Evolutionary conservation across 2,329 filamentous ascomycete genomes (phyloP), one percentile per base, ranked within the genome.

Genomic region (Penicillium sp.): DNA sequence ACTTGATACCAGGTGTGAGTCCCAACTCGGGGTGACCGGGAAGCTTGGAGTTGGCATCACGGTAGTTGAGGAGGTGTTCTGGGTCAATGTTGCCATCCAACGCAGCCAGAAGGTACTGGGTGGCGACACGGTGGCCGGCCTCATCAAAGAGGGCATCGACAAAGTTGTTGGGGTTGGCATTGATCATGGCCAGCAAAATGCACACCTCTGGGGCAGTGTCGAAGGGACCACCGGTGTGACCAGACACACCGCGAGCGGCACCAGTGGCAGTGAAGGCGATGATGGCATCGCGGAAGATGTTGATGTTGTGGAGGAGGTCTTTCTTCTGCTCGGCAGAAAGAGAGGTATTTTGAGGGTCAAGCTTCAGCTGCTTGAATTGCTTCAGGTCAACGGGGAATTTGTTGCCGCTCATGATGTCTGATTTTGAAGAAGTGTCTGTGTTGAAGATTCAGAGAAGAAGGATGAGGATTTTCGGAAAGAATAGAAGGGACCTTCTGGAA

Each of bases 191-290:
- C 12, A 68, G 58, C 28, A 71, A 55, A 33, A 70, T 67, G 45
- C 67, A 70, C 25, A 71, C 67, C 59, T 71, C 68, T 4, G 68
- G 68, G 0, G 66, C 57, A 3, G 68, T 71, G 47, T 71, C 68
- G 50, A 65, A 71, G 29, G 68, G 68, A 34, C 68, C 68, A 36
- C 68, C 68, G 3, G 67, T 70, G 51, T 71, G 68, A 26, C 68
- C 68, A 3, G 64, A 58, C 4, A 70, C 63, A 7, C 68, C 68
- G 3, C 67, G 61, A 27, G 68, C 68, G 5, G 68, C 56, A 29
- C 67, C 68, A 0, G 68, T 66, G 1, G 67, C 64, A 24, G 68
- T 71, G 52, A 71, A 71, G 2, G 66, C 66, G 45, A 71, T 57
- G 28, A 71, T 66, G 28, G 68, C 66, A 59, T 71, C 68, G 46